Percentiles rank a stretch among this genome's conserved stretches.
Evolutionary conservation across 805 yeast species (phyloP).

Genomic region (Cyberlindnera saturnus): DNA sequence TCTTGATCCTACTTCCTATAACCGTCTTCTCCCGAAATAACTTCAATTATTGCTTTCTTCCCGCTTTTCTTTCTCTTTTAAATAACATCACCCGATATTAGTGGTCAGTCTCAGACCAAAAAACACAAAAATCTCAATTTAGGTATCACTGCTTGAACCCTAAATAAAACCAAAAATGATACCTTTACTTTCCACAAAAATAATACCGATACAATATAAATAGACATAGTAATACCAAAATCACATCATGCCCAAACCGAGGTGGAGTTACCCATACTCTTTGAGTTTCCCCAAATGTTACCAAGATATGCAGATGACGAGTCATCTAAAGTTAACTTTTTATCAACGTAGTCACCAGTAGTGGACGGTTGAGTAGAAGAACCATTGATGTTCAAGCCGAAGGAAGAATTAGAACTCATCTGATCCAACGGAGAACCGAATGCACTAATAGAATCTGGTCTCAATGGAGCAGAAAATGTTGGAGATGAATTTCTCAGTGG

Average conservation of each 20-base stretch:
- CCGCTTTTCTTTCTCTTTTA: too few species aligned
- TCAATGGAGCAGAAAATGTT: slow-evolving; percentile 10
- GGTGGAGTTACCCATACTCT: slow-evolving; percentile 16
- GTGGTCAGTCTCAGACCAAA: too few species aligned
- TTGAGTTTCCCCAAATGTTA: slow-evolving; percentile 23
- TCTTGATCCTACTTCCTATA: too few species aligned
- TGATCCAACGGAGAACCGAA: slow-evolving; percentile 16
- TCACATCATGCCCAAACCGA: slow-evolving; percentile 25
- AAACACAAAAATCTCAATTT: too few species aligned
- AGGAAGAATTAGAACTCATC: slow-evolving; percentile 12
- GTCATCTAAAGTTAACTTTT: slow-evolving; percentile 16
- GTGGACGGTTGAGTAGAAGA: slow-evolving; percentile 2
- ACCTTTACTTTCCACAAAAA: background rate
- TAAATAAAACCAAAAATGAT: background rate
- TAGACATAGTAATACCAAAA: background rate
- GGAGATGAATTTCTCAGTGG: slow-evolving; percentile 16
- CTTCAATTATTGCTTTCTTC: too few species aligned
- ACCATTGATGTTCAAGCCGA: slow-evolving; percentile 11
- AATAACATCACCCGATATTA: too few species aligned
- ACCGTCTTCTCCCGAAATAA: too few species aligned
- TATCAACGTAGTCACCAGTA: slow-evolving; percentile 8
- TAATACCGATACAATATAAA: background rate
- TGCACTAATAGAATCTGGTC: slow-evolving; percentile 11
- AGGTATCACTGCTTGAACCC: too few species aligned
- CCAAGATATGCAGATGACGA: slow-evolving; percentile 16